Base-by-base conservation (phyloP, 345 rosid species). In the Eutrema heterophyllum region DNA sequence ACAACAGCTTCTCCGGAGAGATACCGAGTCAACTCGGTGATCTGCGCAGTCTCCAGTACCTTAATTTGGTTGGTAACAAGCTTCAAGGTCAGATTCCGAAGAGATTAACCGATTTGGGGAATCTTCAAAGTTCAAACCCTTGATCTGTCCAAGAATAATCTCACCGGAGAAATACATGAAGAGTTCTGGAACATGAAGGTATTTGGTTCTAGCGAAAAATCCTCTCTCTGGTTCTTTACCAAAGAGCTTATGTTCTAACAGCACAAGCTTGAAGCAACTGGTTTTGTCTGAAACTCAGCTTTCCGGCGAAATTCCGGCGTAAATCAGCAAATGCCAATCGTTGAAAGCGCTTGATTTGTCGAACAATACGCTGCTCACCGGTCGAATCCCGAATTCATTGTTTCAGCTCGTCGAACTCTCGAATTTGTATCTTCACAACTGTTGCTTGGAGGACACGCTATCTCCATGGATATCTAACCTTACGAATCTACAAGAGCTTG, bases 1-100 rank as follows among this genome's bases (percentile, higher is more conserved):
- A 88, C 66, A 94, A 91, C 88, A 83, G 86, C 71, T 75, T 94
- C 56, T 79, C 93, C 2, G 89, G 97, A 4, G 52, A 78, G 38
- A 74, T 94, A 56, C 97, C 97, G 39, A 63, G 74, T 8, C 87
- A 87, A 72, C 69, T 94, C 69, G 76, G 93, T 35, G 81, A 64
- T 52, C 83, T 94, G 66, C 72, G 87, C 29, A 74, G 55, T 72
- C 80, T 94, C 78, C 54, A 50, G 45, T 84, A 88, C 85, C 59
- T 94, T 68, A 85, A 82, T 72, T 71, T 94, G 73, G 62, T 68
- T 7, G 83, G 86, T 9, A 94, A 91, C 72, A 77, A 76, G 32
- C 74, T 94, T 39, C 81, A 57, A 30, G 95, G 95, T 5, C 73
- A 56, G 68, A 84, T 94, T 48, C 95, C 95, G 3, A 36, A 64